Evolutionary conservation across 2,329 filamentous ascomycete genomes (phyloP).

Genomic region (Beauveria sp.): DNA sequence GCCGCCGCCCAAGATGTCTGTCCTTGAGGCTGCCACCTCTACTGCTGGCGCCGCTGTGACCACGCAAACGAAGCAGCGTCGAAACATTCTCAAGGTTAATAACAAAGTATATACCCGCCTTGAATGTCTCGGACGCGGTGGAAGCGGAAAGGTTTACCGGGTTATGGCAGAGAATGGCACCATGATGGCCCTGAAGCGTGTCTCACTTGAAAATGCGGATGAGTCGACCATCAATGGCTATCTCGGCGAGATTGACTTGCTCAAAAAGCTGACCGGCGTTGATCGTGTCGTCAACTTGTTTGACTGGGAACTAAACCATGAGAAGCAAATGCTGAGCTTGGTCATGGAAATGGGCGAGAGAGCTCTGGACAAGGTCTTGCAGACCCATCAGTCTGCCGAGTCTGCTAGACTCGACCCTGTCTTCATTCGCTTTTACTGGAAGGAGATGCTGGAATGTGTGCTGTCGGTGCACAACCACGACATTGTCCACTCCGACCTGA

Average conservation of each 20-base stretch:
- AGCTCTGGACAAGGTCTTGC: conserved; percentile 81
- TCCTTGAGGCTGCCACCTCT: conserved; percentile 83
- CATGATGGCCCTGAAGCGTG: conserved; percentile 88
- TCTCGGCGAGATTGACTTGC: conserved; percentile 89
- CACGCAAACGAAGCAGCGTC: conserved; percentile 64
- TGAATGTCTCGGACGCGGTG: conserved; percentile 84
- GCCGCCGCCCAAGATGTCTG: conserved; percentile 92
- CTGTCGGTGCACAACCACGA: conserved; percentile 81
- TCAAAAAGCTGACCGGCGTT: conserved; percentile 73
- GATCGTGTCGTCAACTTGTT: conserved; percentile 86
- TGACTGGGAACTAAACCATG: conserved; percentile 89
- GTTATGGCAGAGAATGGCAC: conserved; percentile 97
- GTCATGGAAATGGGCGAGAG: conserved; percentile 98
- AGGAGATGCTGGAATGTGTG: conserved; percentile 97
- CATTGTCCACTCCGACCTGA: conserved; percentile 94
- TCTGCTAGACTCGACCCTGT: conserved; percentile 74
- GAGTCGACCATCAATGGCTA: conserved; percentile 76
- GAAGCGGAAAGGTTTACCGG: conserved; percentile 88
- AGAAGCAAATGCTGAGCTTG: conserved; percentile 81
- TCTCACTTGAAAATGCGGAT: conserved; percentile 85
- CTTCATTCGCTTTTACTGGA: conserved; percentile 97
- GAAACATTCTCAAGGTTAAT: conserved; percentile 81
- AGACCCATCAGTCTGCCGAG: conserved; percentile 62
- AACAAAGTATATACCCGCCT: conserved; percentile 84
- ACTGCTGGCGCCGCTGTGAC: conserved; percentile 73